These are phyloP conservation scores for Massarina eburnea DNA, from an alignment of 2,329 filamentous ascomycete genomes.

Conservation along the genomic window DNA sequence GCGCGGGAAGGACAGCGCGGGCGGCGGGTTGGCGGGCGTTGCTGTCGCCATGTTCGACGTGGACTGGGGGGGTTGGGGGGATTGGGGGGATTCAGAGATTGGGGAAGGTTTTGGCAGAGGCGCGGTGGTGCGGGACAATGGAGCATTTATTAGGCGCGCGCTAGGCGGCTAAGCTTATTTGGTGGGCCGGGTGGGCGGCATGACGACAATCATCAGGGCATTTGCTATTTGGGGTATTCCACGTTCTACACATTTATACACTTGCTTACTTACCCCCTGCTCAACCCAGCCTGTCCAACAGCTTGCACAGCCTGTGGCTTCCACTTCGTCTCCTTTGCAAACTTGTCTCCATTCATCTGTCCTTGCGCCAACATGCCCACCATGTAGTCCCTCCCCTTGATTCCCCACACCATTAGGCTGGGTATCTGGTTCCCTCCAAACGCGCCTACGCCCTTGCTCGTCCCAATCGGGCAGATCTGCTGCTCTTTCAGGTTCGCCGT, in stretches of 20 bases:
- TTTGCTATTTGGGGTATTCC: background rate
- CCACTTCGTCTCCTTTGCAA: slow-evolving; percentile 41
- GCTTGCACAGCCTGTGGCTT: slow-evolving; percentile 25
- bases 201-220: background rate
- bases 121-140: slow-evolving; percentile 29
- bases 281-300: slow-evolving; percentile 22
- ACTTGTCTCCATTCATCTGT: slow-evolving; percentile 33
- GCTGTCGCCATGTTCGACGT: slow-evolving; percentile 26
- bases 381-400: slow-evolving; percentile 50
- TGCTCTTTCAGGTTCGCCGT: slow-evolving; percentile 34
- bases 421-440: slow-evolving; percentile 42
- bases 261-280: slow-evolving; percentile 5
- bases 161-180: slow-evolving; percentile 15
- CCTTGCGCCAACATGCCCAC: slow-evolving; percentile 25
- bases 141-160: slow-evolving; percentile 15
- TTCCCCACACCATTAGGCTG: slow-evolving; percentile 45
- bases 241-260: background rate
- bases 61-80: background rate
- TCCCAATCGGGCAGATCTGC: slow-evolving; percentile 40
- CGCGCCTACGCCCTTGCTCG: slow-evolving; percentile 41
- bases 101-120: slow-evolving; percentile 1
- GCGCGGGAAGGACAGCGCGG: slow-evolving; percentile 56
- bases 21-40: slow-evolving; percentile 14
- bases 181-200: slow-evolving; percentile 10
- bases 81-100: background rate